phyloP scores from a whole-genome alignment of 345 rosid species.

The Citrus sinensis region DNA sequence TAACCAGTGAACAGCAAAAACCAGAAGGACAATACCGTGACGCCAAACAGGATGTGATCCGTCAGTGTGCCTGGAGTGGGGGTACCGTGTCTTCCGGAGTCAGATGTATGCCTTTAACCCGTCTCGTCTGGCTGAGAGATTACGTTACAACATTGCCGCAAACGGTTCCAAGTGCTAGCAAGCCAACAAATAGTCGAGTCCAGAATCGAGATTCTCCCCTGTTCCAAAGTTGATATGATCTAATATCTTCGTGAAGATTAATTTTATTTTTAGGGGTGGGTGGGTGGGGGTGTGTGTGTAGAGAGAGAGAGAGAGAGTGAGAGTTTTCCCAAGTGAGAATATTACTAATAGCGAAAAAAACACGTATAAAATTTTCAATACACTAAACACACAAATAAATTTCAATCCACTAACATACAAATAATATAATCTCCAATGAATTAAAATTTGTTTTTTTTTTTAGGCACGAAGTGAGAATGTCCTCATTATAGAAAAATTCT shows the following conservation, averaged over 20 bases:
- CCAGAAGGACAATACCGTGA: background rate
- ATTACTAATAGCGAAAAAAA: too few species aligned
- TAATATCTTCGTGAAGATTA: background rate
- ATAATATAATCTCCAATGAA: too few species aligned
- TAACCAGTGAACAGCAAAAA: background rate
- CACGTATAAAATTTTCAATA: too few species aligned
- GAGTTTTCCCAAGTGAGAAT: too few species aligned
- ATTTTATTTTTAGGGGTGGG: background rate
- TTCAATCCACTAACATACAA: too few species aligned
- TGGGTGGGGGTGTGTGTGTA: too few species aligned
- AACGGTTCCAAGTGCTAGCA: background rate
- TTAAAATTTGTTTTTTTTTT: too few species aligned
- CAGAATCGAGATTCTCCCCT: conserved; percentile 5
- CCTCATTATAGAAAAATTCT: too few species aligned
- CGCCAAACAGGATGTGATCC: background rate
- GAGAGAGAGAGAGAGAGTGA: too few species aligned
- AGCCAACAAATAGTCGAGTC: background rate
- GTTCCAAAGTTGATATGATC: conserved; percentile 5
- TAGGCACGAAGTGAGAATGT: rapidly evolving
- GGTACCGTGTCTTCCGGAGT: background rate
- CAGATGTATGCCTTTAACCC: background rate
- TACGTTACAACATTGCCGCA: background rate
- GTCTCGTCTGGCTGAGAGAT: background rate
- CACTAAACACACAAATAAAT: too few species aligned
- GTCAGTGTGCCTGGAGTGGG: background rate